phyloP scores from a whole-genome alignment of 1,284 basidiomycete species.

The Mycosarcoma mackinlayi region DNA sequence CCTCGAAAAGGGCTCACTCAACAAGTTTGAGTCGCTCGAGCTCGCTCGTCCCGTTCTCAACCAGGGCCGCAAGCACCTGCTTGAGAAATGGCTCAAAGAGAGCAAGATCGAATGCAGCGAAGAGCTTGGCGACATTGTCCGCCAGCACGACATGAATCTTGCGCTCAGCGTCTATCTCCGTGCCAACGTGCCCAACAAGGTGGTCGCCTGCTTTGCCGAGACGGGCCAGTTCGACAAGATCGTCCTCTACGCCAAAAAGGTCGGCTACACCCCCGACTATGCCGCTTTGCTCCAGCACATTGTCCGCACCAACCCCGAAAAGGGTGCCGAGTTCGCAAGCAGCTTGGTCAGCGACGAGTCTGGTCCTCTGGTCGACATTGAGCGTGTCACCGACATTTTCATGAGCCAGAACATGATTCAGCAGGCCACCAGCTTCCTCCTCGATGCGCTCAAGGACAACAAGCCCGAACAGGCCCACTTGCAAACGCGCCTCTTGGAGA shows the following conservation, averaged over 20 bases:
- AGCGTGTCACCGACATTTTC: slow-evolving; percentile 84
- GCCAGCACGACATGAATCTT: slow-evolving; percentile 94
- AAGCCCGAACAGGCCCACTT: slow-evolving; percentile 95
- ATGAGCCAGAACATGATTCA: slow-evolving; percentile 99
- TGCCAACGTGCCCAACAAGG: slow-evolving; percentile 98
- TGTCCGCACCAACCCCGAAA: slow-evolving; percentile 95
- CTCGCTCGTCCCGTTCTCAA: slow-evolving; percentile 94
- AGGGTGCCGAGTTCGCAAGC: slow-evolving; percentile 97
- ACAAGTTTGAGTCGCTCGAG: slow-evolving; percentile 95
- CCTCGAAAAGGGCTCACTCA: slow-evolving; percentile 96
- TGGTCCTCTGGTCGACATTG: slow-evolving; percentile 92
- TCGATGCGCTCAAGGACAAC: slow-evolving; percentile 99
- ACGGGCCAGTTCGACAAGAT: slow-evolving; percentile 99
- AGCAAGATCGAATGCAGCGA: slow-evolving; percentile 99
- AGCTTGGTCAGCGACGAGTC: slow-evolving; percentile 92
- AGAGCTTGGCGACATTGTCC: slow-evolving; percentile 97
- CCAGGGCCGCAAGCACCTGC: slow-evolving; percentile 94
- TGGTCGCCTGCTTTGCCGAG: slow-evolving; percentile 95
- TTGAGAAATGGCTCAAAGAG: slow-evolving; percentile 99
- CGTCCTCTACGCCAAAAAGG: slow-evolving; percentile 96
- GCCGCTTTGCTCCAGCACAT: slow-evolving; percentile 94
- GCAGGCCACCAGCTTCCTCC: slow-evolving; percentile 95
- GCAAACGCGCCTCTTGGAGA: slow-evolving; percentile 95
- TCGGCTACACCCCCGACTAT: slow-evolving; percentile 93
- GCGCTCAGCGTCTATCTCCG: slow-evolving; percentile 98